These are phyloP conservation scores for Amaranthus cruentus DNA, from an alignment of 148 eudicot genomes.

Conservation along the genomic window DNA sequence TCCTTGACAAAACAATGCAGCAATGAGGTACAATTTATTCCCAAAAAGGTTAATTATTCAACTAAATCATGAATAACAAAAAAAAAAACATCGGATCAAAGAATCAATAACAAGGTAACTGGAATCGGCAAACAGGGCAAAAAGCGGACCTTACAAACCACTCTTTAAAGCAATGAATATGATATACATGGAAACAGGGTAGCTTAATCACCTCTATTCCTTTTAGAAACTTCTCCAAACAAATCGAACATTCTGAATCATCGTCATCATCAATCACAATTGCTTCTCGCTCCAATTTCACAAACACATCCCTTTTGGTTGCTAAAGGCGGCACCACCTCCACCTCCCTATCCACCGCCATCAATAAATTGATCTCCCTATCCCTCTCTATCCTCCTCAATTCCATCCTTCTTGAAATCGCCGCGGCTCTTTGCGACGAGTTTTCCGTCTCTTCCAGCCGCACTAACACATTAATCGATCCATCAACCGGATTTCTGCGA, in stretches of 20 bases:
- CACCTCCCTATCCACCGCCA: conserved; percentile 9
- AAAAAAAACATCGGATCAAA: not conserved
- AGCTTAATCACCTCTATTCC: conserved; percentile 26
- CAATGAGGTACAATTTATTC: too few species aligned
- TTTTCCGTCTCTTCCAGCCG: conserved; percentile 22
- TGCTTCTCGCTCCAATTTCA: conserved; percentile 24
- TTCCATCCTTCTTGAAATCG: conserved; percentile 18
- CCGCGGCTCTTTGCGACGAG: conserved; percentile 13
- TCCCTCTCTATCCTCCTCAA: not conserved
- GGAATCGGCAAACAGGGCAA: conserved; percentile 36
- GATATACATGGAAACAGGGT: conserved; percentile 37
- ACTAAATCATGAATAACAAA: not conserved
- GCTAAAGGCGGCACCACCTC: conserved; percentile 12
- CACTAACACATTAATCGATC: conserved; percentile 17
- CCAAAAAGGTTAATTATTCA: too few species aligned
- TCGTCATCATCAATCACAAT: not conserved
- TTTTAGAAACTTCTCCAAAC: conserved; percentile 25
- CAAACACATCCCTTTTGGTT: conserved; percentile 28
- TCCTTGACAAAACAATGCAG: too few species aligned
- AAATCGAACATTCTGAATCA: conserved; percentile 30
- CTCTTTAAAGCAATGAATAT: conserved; percentile 20
- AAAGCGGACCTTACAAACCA: conserved; percentile 30
- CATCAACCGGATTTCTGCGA: not conserved
- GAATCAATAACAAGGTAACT: conserved; percentile 21
- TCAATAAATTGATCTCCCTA: not conserved